Evolutionary conservation across 2,329 filamentous ascomycete species (phyloP).

Genomic region (Hypocrella siamensis): DNA sequence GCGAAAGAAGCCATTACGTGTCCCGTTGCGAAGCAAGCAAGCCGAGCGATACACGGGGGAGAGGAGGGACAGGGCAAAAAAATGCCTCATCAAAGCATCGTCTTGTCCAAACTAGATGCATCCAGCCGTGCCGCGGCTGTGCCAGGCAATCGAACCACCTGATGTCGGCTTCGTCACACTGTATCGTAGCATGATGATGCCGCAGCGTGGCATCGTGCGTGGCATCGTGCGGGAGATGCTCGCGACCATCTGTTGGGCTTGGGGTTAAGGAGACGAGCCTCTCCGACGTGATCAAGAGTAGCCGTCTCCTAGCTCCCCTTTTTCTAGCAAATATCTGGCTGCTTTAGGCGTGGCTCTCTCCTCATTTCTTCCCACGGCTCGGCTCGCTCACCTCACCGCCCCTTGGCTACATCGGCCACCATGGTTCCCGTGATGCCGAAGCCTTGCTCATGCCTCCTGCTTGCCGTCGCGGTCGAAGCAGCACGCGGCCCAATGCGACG

Average conservation of each 20-base stretch:
- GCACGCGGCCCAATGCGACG: not conserved
- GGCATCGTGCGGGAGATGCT: no score
- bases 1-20: no score
- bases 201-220: not conserved
- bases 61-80: no score
- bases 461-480: not conserved
- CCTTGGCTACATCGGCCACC: not conserved
- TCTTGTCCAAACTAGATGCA: not conserved
- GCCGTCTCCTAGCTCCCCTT: not conserved
- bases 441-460: not conserved
- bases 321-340: not conserved
- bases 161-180: not conserved
- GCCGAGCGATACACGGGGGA: no score
- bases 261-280: not conserved
- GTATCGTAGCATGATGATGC: not conserved
- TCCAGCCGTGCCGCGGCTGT: not conserved
- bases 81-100: not conserved
- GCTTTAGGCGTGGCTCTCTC: not conserved
- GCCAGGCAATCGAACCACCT: not conserved
- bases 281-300: not conserved
- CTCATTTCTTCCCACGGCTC: not conserved
- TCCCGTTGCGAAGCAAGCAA: no score
- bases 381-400: not conserved
- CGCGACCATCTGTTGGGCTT: not conserved
- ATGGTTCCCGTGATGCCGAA: not conserved